Evolutionary conservation across 2,329 filamentous ascomycete genomes (phyloP).

Genomic region (Thielaviopsis musarum): DNA sequence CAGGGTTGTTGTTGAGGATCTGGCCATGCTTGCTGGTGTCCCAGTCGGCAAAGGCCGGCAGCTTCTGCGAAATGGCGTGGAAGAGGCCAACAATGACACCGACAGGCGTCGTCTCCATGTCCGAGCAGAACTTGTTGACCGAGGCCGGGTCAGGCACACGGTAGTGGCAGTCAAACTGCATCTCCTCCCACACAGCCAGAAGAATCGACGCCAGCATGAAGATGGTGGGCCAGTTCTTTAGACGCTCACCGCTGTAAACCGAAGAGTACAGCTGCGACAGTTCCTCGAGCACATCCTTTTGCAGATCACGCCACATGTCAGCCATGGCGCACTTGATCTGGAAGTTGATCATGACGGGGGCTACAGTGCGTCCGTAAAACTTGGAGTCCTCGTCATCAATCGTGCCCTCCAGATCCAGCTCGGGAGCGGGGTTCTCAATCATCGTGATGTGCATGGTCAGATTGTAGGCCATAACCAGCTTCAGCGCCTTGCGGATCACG

Average conservation of each 20-base stretch:
- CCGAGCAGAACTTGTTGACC: constrained; percentile 85
- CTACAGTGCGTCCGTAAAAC: constrained; percentile 77
- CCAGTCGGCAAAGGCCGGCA: constrained; percentile 86
- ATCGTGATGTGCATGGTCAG: constrained; percentile 87
- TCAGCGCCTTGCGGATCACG: constrained; percentile 86
- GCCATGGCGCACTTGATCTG: constrained; percentile 95
- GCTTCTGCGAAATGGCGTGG: constrained; percentile 93
- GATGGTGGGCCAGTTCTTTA: constrained; percentile 98
- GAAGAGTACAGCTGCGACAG: constrained; percentile 87
- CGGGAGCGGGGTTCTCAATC: constrained; percentile 74
- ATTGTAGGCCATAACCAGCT: constrained; percentile 91
- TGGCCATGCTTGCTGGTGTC: constrained; percentile 83
- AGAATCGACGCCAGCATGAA: constrained; percentile 93
- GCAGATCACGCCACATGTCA: constrained; percentile 94
- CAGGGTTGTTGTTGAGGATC: constrained; percentile 73
- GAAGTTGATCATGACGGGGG: constrained; percentile 98
- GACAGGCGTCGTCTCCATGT: constrained; percentile 93
- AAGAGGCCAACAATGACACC: constrained; percentile 94
- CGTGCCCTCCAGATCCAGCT: constrained; percentile 61
- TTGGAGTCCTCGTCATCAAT: constrained; percentile 77
- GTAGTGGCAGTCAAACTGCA: constrained; percentile 98
- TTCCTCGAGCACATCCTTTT: constrained; percentile 92
- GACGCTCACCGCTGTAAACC: constrained; percentile 89
- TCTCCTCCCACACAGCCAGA: constrained; percentile 91
- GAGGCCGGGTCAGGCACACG: constrained; percentile 68